Evolutionary conservation across 2,329 filamentous ascomycete genomes (phyloP), one percentile per base, ranked within the genome.

Genomic region (Pseudogymnoascus sp.): DNA sequence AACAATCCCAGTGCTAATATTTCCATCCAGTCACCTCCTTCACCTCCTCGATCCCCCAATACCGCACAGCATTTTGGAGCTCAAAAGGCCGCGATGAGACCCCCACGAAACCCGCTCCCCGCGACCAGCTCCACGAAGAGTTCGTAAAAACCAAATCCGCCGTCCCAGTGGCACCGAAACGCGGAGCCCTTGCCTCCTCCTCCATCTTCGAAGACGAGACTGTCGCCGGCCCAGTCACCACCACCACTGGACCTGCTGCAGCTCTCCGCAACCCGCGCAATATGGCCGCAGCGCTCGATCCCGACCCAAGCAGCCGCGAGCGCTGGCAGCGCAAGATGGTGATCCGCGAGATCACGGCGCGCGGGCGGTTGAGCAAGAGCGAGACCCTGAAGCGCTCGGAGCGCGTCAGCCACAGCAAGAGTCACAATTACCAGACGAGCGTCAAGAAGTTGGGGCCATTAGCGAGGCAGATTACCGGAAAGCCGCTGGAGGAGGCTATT

Each of bases 401-500:
- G 75, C 79, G 84, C 64, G 73, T 82, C 69, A 71, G 82, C n/a
- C 46, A 73, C 21, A 79, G 79, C 74, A 87, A 87, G 75, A 91
- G 87, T 66, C 83, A 88, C 56, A 84, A 84, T 68, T 83, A 97
- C 73, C 88, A 92, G 70, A 97, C 95, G 2, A 91, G 87, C 59
- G 80, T 90, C 67, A 99, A 99, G 85, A 99, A 99, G 80, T 82
- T 99, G 63, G 87, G 88, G 61, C 88, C 90, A 70, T 79, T 99
- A 60, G 88, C 93, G 23, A 86, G 89, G 63, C 95, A 97, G 78
- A 95, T 99, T 72, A 83, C 87, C 1, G 95, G 95, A 68, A 97
- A 97, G 83, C 88, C 88, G n/a, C 81, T 99, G 65, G 91, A 96
- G 64, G 93, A 99, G 37, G 95, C 95, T 12, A 90, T 97, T 68